Evolutionary conservation across 805 yeast genomes (phyloP).

Genomic region (Komagataella pseudopastoris): DNA sequence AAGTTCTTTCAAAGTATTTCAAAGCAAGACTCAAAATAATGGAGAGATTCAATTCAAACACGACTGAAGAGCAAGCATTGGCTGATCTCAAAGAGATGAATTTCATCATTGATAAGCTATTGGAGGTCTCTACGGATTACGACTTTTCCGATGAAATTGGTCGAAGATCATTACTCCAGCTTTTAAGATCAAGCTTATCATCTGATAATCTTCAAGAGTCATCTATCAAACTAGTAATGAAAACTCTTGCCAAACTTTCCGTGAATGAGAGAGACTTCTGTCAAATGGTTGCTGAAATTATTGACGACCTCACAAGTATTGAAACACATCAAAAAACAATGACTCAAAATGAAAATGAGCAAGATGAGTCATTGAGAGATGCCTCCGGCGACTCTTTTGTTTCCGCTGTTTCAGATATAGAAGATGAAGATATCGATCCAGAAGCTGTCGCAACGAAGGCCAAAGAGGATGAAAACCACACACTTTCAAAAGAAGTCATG

Average conservation of each 20-base stretch:
- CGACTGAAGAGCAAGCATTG: constrained; percentile 13
- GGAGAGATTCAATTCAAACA: constrained; percentile 7
- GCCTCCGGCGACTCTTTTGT: constrained; percentile 25
- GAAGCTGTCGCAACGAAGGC: constrained; percentile 13
- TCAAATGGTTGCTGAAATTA: constrained; percentile 72
- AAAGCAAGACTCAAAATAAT: neutral
- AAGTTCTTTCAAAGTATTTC: constrained; percentile 1
- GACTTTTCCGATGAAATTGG: constrained; percentile 91
- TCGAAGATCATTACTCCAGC: constrained; percentile 57
- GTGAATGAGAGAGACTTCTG: constrained; percentile 76
- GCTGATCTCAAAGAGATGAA: constrained; percentile 47
- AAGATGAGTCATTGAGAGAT: constrained; percentile 13
- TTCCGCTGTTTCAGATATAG: constrained; percentile 27
- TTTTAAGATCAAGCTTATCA: constrained; percentile 44
- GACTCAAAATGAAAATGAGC: constrained; percentile 17
- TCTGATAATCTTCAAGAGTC: constrained; percentile 41
- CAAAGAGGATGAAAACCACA: constrained; percentile 19
- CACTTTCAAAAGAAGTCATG: constrained; percentile 30
- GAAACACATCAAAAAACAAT: constrained; percentile 9
- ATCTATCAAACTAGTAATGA: constrained; percentile 40
- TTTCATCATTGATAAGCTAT: constrained; percentile 62
- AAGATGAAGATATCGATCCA: constrained; percentile 9
- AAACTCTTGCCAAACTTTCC: constrained; percentile 57
- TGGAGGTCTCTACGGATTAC: constrained; percentile 51
- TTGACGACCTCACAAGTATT: constrained; percentile 69